phyloP scores from a whole-genome alignment of 2,329 filamentous ascomycete genomes.

The Aspergillus awamori region DNA sequence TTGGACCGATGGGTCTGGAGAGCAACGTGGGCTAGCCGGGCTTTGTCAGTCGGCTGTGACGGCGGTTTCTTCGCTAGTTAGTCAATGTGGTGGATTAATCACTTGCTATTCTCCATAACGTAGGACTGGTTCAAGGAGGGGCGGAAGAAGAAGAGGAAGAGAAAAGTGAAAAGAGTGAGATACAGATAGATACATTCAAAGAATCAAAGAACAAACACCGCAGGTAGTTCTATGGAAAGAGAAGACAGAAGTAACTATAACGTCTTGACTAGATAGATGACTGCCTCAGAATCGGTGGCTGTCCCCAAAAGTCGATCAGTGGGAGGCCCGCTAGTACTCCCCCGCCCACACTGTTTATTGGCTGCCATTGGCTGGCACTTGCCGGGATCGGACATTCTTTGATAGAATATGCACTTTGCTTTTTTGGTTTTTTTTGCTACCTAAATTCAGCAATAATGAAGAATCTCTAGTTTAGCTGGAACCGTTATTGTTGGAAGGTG shows the following conservation, averaged over 20 bases:
- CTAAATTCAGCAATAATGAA: not conserved
- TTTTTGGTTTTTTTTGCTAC: not conserved
- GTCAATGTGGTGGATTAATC: not conserved
- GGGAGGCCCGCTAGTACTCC: not conserved
- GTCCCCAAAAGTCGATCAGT: not conserved
- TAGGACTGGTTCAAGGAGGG: not conserved
- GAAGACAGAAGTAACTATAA: too few species aligned
- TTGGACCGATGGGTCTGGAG: constrained; percentile 10
- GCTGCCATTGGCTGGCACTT: constrained; percentile 4
- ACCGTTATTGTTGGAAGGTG: not conserved
- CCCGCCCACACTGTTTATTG: constrained; percentile 6
- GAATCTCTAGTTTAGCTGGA: not conserved
- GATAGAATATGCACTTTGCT: not conserved
- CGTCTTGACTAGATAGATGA: not conserved
- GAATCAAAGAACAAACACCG: too few species aligned
- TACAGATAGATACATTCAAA: too few species aligned
- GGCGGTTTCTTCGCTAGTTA: not conserved
- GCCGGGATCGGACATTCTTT: constrained; percentile 11
- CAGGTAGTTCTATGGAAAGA: too few species aligned
- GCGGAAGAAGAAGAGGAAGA: too few species aligned
- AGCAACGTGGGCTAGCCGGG: constrained; percentile 9
- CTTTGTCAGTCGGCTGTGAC: not conserved
- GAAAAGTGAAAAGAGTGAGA: too few species aligned
- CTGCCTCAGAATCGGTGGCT: not conserved
- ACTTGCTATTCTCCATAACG: not conserved